Evolutionary conservation across 352 stramenopile species (phyloP), one percentile per base, ranked within the genome.

Genomic region (Aphanomyces astaci): DNA sequence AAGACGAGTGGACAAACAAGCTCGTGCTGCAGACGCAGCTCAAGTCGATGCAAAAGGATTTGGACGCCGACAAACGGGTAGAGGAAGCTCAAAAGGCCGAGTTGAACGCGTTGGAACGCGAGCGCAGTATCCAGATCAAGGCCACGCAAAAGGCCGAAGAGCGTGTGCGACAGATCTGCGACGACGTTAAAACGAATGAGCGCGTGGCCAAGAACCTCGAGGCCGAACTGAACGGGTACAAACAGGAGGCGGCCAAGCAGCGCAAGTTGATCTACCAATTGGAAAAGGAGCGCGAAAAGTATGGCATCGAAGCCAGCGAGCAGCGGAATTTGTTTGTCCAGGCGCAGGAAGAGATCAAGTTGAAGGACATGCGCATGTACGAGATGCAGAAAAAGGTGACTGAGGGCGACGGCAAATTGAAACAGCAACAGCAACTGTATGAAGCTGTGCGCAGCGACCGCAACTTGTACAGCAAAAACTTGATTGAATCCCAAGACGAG

Each of bases 341-440:
- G 62, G 76, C 87, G 9, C 84, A 97, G 72, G 83, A 89, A 74
- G 78, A 90, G n/a, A 79, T 71, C 31, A 90, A 91, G 54, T 59
- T 90, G 32, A 89, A 91, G 55, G 83, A 90, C 43, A 90, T 92
- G 82, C 78, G 82, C 11, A 86, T 88, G 53, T 77, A 86, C 54
- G 86, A 92, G 73, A 81, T 92, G 74, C 81, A 92, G 64, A 91
- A 91, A 69, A 92, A 91, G 49, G 80, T 98, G 11, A 80, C 86
- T 32, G 93, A 98, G 52, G 83, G 87, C 28, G 91, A 98, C 57
- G 87, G 70, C 39, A 97, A 97, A 74, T 79, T 98, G 53, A 98
- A 98, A 78, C 92, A 98, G 73, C 95, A 98, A 75, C 90, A 98
- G 75, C 87, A 98, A 72, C 80, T 98, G 19, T 98, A 98, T 71